Evolutionary conservation across 148 eudicot species (phyloP).

Genomic region (Cornus controversa): DNA sequence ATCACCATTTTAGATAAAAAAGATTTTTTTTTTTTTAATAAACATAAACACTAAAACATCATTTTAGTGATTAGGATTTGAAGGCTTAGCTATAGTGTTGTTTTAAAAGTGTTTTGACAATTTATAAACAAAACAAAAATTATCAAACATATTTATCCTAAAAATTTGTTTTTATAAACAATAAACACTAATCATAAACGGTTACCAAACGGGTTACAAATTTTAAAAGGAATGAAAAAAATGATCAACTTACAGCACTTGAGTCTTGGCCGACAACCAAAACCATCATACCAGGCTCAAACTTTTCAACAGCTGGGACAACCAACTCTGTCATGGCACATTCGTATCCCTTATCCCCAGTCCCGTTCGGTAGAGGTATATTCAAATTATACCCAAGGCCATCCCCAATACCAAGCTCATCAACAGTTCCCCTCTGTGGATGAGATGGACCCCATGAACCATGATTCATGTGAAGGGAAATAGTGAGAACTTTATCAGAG

Average conservation of each 20-base stretch:
- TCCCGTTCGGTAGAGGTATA: conserved; percentile 87
- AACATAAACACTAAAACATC: too few relatives aligned
- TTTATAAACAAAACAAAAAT: too few relatives aligned
- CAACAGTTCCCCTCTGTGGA: conserved; percentile 71
- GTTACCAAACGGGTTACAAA: neutral
- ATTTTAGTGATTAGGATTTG: too few relatives aligned
- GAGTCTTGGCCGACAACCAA: conserved; percentile 91
- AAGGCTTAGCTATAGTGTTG: too few relatives aligned
- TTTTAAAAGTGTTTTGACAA: too few relatives aligned
- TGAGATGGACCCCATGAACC: conserved; percentile 98
- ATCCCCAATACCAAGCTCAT: conserved; percentile 80
- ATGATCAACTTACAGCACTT: conserved; percentile 75
- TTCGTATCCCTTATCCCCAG: conserved; percentile 68
- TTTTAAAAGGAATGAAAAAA: neutral
- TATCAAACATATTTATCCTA: too few relatives aligned
- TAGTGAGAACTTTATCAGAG: conserved; percentile 70
- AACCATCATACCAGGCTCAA: conserved; percentile 76
- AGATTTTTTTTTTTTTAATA: too few relatives aligned
- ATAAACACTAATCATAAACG: too few relatives aligned
- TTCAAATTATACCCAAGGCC: conserved; percentile 89
- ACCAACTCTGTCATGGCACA: conserved; percentile 73
- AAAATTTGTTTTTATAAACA: too few relatives aligned
- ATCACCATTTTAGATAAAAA: too few relatives aligned
- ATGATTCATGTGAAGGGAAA: conserved; percentile 97
- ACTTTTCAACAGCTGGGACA: conserved; percentile 68